Base-by-base conservation (phyloP, 352 stramenopile species). In the Globisporangium acanthophoron region DNA sequence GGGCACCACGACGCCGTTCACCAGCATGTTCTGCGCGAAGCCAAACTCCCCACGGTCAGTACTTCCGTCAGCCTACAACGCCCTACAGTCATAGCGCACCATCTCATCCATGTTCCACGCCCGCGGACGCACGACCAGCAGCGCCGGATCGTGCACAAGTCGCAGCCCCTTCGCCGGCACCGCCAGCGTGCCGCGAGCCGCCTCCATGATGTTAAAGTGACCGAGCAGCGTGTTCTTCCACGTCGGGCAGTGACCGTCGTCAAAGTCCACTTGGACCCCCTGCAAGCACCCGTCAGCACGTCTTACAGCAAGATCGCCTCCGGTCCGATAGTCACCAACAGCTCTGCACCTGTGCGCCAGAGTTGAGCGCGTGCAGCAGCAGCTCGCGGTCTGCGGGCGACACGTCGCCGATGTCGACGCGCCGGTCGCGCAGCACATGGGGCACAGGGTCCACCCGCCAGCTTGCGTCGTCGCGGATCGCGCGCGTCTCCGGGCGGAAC, bases 101-200 rank as follows among this genome's bases (percentile, higher is more conserved):
- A 80, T 89, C 72, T 98, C 96, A 61, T 98, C 92, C 66, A 98
- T 89, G 64, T 98, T 96, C 93, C 93, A 98, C 35, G 93, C 94
- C 31, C 96, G 69, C 21, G 88, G 96, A 31, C 96, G 90, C 41
- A 98, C 77, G 46, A 98, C 76, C n/a, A 98, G 74, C 46, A 96
- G 80, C 39, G 93, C 88, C 16, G 80, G 83, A 20, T 71, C 64
- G 1, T 66, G 39, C 12, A 39, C 41, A 27, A 75, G 56, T 18
- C 55, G 65, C 56, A 83, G 45, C 1, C 52, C 59, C 13, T 59
- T 63, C 12, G 53, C 61, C 12, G 61, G 64, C 7, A 66, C 50
- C 5, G 56, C 55, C 35, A 87, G 55, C 29, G 78, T 80, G 4
- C 87, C 78, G 39, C 82, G 76, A n/a, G 89, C 80, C 2, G 94